These are phyloP conservation scores for Ophiognomonia clavigignenti-juglandacearum DNA, from an alignment of 2,329 filamentous ascomycete species.

Conservation along the genomic window DNA sequence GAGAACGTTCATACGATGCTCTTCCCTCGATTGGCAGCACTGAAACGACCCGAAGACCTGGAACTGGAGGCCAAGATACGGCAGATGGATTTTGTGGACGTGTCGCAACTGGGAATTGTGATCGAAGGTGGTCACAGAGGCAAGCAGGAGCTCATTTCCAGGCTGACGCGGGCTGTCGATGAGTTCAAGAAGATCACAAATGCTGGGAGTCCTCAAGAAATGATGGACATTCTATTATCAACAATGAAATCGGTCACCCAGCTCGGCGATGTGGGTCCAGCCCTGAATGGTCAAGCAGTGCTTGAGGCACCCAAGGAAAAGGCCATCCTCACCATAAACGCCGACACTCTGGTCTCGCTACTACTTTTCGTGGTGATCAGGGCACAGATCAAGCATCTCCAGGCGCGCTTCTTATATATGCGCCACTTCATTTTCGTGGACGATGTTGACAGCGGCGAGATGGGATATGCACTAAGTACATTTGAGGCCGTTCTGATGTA, in stretches of 20 bases:
- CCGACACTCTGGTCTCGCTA: conserved; percentile 88
- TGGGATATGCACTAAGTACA: conserved; percentile 93
- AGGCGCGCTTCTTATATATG: conserved; percentile 89
- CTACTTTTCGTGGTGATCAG: conserved; percentile 89
- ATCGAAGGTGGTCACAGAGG: conserved; percentile 73
- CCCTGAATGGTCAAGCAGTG: conserved; percentile 29
- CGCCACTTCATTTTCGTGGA: conserved; percentile 97
- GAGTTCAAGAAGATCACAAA: conserved; percentile 82
- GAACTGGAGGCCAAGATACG: conserved; percentile 86
- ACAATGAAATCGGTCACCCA: conserved; percentile 82
- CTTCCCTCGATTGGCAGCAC: conserved; percentile 74
- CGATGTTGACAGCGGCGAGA: conserved; percentile 92
- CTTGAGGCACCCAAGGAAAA: conserved; percentile 44
- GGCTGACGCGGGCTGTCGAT: conserved; percentile 74
- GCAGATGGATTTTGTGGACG: conserved; percentile 90
- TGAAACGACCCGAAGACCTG: conserved; percentile 76
- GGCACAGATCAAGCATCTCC: conserved; percentile 79
- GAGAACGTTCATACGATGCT: conserved; percentile 90
- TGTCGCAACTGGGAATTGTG: conserved; percentile 86
- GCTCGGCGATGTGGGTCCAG: conserved; percentile 43
- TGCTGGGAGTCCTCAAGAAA: conserved; percentile 78
- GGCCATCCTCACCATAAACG: conserved; percentile 61
- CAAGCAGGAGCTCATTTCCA: conserved; percentile 75
- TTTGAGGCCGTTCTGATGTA: conserved; percentile 93
- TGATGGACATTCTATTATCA: conserved; percentile 74